Base-by-base conservation (phyloP, 2,329 filamentous ascomycete species). In the Spiromastix sp. region DNA sequence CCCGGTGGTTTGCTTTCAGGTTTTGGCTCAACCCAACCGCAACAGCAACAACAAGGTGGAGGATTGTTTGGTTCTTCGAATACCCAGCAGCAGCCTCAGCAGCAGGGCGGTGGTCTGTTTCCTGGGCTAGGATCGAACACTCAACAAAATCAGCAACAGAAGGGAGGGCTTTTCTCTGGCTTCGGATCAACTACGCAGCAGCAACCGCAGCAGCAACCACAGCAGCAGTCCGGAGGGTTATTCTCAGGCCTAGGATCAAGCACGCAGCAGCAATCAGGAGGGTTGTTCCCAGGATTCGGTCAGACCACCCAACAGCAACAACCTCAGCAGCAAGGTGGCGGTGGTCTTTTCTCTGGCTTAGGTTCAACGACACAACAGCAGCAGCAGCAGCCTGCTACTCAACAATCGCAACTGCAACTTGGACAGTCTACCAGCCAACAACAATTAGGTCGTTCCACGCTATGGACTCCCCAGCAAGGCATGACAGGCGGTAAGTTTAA, bases 391-490 rank as follows among this genome's bases (percentile, higher is more conserved):
- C 10, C 17, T 10, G 6, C 22, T 5, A 35, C 38, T 25, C 50
- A 50, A 21, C 44, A 42, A 25, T 34, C 33, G 27, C 39, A 42
- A 24, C 49, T 48, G 32, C 36, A 40, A 34, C 44, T 48, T 36
- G 51, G 54, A 2, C 63, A 64, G 42, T 60, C 50, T 7, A 52
- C 52, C 7, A 50, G 49, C 34, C 56, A 56, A 30, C 52, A 55
- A 19, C 59, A 51, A 33, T 45, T 48, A 37, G 26, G 50, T 30
- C 54, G 56, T 24, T 55, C 63, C 38, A 58, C 60, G 40, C 41
- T 64, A 46, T 60, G 62, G 63, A 56, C 62, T 27, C 56, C 63
- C 22, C 58, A 60, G 15, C 58, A 60, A 37, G 59, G 59, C 6
- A 57, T 63, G 37, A 63, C 59, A 24, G 57, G 60, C 51, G 56